Evolutionary conservation across 2,329 filamentous ascomycete genomes (phyloP), one percentile per base, ranked within the genome.

Genomic region (Fusarium austroafricanum): DNA sequence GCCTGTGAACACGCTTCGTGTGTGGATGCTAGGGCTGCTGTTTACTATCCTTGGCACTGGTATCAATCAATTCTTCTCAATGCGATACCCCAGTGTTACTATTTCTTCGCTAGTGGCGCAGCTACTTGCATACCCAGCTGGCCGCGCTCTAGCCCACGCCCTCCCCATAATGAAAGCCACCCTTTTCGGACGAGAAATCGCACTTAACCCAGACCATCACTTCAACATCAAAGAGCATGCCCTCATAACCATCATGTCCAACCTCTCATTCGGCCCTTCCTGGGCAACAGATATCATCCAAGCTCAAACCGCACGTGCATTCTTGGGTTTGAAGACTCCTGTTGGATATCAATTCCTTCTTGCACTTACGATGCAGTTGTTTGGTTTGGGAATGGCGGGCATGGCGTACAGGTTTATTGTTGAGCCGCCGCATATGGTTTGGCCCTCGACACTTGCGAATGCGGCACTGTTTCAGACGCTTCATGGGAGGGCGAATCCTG

Each of bases 281-380:
- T 56, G 54, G 54, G 54, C 54, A 1, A 56, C 54, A 1, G 54
- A 56, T 17, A 54, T 56, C 2, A 56, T 56, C 9, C 54, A 56
- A 29, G 54, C 54, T 0, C 54, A 56, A 17, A 38, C 38, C 15
- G 54, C 54, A 1, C 38, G 35, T 9, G 54, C 54, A 5, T 56
- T 56, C n/a, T 7, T 56, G n/a, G 37, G 47, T 2, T 0, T 54
- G 1, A 40, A 54, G 9, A 56, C 54, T 0, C 47, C 47, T 0
- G 54, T 56, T 3, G 54, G 54, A 2, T 56, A 56, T 35, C 54
- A 56, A 3, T 56, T 56, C 0, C 14, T 56, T 0, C 54, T 56
- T 3, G 54, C 37, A 3, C 38, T 56, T 1, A 54, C 54, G 0
- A 54, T 56, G 54, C 54, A 56, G 46, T 6, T 56, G 0, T 56